phyloP scores from a whole-genome alignment of 306 rosid genomes.

The Geum urbanum region DNA sequence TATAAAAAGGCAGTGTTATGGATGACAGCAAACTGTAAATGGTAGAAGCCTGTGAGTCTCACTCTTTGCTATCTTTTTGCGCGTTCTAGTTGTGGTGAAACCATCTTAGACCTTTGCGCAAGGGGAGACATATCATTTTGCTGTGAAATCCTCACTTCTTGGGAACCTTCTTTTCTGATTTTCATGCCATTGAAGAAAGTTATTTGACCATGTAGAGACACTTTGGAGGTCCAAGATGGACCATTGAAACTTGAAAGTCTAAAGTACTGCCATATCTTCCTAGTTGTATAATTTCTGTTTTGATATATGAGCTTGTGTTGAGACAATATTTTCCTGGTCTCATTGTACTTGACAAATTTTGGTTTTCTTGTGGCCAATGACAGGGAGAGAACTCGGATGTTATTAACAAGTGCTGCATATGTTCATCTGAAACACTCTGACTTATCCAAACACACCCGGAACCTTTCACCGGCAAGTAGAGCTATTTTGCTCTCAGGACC shows the following conservation, averaged over 20 bases:
- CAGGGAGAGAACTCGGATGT: conserved; percentile 63
- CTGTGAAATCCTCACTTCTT: background rate
- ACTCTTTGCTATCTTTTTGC: conserved; percentile 2
- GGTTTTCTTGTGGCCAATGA: conserved; percentile 23
- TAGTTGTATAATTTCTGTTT: conserved; percentile 1
- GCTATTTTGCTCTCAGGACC: conserved; percentile 91
- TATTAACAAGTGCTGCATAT: conserved; percentile 70
- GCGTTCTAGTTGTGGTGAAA: conserved; percentile 7
- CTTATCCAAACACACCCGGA: conserved; percentile 72
- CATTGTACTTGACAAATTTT: background rate
- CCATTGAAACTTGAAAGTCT: background rate
- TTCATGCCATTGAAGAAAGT: conserved; percentile 5
- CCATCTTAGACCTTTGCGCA: background rate
- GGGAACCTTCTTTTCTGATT: conserved; percentile 10
- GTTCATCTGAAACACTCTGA: conserved; percentile 70
- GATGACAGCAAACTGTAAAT: conserved; percentile 8
- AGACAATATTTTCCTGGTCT: conserved; percentile 12
- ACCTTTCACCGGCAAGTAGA: conserved; percentile 85
- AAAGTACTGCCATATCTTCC: conserved; percentile 10
- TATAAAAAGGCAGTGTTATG: background rate
- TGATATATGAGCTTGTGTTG: background rate
- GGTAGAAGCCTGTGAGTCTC: conserved; percentile 9
- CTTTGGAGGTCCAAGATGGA: conserved; percentile 11
- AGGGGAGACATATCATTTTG: background rate
- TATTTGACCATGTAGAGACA: background rate